Conservation (phyloP, 2,329 filamentous ascomycete genomes). For the Colletotrichum sp. region DNA sequence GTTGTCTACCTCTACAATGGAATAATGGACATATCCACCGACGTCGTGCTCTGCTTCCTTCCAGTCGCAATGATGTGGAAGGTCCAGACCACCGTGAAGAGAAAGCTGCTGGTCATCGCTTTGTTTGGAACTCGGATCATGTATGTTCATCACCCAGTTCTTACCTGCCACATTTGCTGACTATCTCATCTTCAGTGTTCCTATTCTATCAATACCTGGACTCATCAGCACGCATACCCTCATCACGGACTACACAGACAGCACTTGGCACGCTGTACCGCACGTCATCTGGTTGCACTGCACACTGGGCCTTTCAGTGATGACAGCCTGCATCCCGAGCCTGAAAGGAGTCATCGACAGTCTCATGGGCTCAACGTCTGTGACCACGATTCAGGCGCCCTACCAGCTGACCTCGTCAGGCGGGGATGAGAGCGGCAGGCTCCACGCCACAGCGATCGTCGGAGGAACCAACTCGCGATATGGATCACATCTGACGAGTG, state of each 20-base stretch:
- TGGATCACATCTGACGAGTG: not conserved
- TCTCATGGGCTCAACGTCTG: not conserved
- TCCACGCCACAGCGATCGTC: not conserved
- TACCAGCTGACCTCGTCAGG: not conserved
- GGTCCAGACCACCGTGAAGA: not conserved
- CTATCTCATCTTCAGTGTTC: not conserved
- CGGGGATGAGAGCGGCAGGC: not conserved
- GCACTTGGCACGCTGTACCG: not conserved
- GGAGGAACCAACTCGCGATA: not conserved
- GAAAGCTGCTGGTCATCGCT: not conserved
- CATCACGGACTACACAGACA: not conserved
- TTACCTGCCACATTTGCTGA: not conserved
- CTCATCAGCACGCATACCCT: not conserved
- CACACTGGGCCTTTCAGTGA: not conserved
- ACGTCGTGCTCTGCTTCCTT: not conserved
- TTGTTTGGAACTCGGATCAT: not conserved
- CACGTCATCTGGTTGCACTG: not conserved
- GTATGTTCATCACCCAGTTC: not conserved
- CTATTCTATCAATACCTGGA: not conserved
- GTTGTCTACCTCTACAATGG: not conserved
- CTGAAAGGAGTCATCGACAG: not conserved
- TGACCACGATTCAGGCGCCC: not conserved
- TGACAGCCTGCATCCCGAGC: not conserved
- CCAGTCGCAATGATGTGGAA: constrained; percentile 2
- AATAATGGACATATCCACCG: not conserved